Evolutionary conservation across 768 basidiomycete species (phyloP).

Genomic region (Tricholoma furcatifolium): DNA sequence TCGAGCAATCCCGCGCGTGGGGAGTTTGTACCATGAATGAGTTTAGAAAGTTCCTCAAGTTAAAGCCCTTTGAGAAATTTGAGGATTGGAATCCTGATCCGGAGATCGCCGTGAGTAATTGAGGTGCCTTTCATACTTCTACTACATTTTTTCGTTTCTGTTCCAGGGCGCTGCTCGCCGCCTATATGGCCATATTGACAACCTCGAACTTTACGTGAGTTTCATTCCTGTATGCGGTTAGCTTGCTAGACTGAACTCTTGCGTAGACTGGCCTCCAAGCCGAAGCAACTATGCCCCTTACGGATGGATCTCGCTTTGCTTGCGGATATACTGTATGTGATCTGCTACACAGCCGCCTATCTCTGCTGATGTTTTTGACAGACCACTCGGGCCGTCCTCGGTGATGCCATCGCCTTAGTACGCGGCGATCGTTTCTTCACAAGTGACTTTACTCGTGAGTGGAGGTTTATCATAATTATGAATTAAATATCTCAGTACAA

Average conservation of each 20-base stretch:
- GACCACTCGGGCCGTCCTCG: conserved; percentile 49
- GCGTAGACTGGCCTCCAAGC: conserved; percentile 28
- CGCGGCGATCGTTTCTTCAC: conserved; percentile 56
- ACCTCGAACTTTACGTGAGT: conserved; percentile 33
- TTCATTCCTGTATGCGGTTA: neutral
- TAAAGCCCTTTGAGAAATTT: conserved; percentile 40
- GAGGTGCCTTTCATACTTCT: neutral
- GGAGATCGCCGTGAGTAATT: conserved; percentile 37
- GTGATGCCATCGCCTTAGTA: conserved; percentile 52
- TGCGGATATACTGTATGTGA: conserved; percentile 28
- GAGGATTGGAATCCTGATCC: conserved; percentile 55
- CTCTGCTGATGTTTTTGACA: conserved; percentile 4
- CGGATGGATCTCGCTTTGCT: conserved; percentile 25
- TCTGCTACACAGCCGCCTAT: neutral
- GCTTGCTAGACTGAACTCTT: neutral
- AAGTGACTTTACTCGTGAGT: conserved; percentile 48
- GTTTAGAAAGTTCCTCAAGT: conserved; percentile 44
- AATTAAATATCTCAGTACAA: neutral
- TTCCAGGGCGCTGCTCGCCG: conserved; percentile 24
- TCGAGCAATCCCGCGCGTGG: conserved; percentile 53
- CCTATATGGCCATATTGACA: conserved; percentile 32
- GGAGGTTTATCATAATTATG: neutral
- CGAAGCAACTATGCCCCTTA: conserved; percentile 31
- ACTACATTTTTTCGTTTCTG: neutral
- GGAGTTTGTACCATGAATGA: conserved; percentile 59